Percentiles rank a stretch among this genome's conserved stretches.
These are phyloP conservation scores for Vachellia pachyceras DNA, from an alignment of 306 rosid genomes.

Conservation along the genomic window DNA sequence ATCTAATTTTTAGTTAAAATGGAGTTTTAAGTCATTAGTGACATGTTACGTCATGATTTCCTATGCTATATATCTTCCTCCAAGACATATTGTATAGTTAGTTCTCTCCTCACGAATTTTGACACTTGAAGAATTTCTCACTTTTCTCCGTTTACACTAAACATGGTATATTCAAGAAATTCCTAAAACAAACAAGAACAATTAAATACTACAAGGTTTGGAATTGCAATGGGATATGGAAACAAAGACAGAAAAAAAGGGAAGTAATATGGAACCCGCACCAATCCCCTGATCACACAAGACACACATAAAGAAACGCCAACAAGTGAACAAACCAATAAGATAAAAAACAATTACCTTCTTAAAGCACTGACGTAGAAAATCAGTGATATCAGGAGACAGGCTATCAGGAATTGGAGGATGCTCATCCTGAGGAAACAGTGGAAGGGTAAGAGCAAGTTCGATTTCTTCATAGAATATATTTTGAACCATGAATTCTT, in stretches of 20 bases:
- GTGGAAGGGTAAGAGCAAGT: not conserved
- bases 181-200: conserved; percentile 15
- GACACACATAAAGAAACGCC: conserved; percentile 30
- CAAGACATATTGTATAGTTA: not conserved
- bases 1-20: no score
- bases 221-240: conserved; percentile 10
- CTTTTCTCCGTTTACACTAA: not conserved
- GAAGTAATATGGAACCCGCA: conserved; percentile 28
- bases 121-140: conserved; percentile 1
- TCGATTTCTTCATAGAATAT: not conserved
- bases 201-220: not conserved
- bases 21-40: no score
- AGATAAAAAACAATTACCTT: conserved; percentile 65
- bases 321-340: conserved; percentile 15
- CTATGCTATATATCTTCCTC: no score
- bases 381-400: conserved; percentile 91
- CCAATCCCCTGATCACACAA: conserved; percentile 18
- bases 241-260: not conserved
- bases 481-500: conserved; percentile 14
- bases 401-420: conserved; percentile 98
- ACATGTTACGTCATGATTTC: no score
- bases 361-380: conserved; percentile 92
- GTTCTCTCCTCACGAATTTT: conserved; percentile 7
- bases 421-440: conserved; percentile 72
- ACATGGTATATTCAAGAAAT: not conserved